phyloP scores from a whole-genome alignment of 2,329 filamentous ascomycete genomes.

The Ceratocystis variospora region DNA sequence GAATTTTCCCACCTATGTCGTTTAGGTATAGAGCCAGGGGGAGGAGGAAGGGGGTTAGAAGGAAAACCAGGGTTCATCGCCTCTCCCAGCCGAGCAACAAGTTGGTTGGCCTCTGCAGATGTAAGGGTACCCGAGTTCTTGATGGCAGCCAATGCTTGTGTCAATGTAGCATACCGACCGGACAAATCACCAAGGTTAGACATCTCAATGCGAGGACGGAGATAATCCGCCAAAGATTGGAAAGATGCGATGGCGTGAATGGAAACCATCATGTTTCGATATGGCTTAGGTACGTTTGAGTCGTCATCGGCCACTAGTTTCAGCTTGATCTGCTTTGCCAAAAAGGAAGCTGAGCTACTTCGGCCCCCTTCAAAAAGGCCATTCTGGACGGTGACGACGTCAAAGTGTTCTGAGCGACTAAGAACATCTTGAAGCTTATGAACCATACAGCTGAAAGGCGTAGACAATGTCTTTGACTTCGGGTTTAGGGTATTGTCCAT shows the following conservation, averaged over 20 bases:
- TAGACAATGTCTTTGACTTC: constrained; percentile 55
- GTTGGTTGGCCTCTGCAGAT: constrained; percentile 23
- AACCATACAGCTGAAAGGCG: constrained; percentile 79
- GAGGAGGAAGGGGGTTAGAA: background rate
- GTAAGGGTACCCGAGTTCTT: constrained; percentile 46
- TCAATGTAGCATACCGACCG: constrained; percentile 50
- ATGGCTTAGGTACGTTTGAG: constrained; percentile 74
- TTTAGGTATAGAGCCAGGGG: background rate
- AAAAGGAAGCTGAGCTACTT: constrained; percentile 85
- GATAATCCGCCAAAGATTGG: constrained; percentile 89
- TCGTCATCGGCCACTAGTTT: constrained; percentile 81
- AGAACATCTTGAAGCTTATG: constrained; percentile 92
- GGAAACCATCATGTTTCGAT: constrained; percentile 92
- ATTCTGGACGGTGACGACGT: constrained; percentile 89
- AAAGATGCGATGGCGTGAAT: constrained; percentile 98
- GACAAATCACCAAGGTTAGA: constrained; percentile 29
- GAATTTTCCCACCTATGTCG: background rate
- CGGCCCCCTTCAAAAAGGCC: constrained; percentile 82
- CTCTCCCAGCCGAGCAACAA: constrained; percentile 23
- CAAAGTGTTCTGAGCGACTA: constrained; percentile 94
- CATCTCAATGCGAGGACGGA: constrained; percentile 62
- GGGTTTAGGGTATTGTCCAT: constrained; percentile 63
- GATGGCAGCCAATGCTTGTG: constrained; percentile 60
- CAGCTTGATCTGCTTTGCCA: constrained; percentile 86
- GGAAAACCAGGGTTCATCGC: background rate